phyloP scores from a whole-genome alignment of 1,284 basidiomycete genomes.

The Marasmius tenuissimus region DNA sequence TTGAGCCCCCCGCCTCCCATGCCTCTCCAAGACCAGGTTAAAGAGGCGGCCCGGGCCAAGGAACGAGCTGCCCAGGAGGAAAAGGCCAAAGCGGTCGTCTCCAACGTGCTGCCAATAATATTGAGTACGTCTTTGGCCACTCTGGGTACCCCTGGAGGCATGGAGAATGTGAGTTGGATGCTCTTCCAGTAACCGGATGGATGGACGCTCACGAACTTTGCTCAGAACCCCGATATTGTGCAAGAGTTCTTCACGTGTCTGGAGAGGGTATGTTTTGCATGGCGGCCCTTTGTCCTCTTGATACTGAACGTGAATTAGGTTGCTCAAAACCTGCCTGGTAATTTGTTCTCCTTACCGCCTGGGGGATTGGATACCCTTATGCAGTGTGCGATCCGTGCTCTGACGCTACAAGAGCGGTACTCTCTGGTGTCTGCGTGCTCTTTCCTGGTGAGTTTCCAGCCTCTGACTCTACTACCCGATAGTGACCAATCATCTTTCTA shows the following conservation, averaged over 20 bases:
- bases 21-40: conserved; percentile 35
- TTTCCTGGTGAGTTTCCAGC: conserved; percentile 63
- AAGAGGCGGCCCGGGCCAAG: conserved; percentile 33
- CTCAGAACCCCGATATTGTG: conserved; percentile 85
- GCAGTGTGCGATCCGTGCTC: conserved; percentile 67
- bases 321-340: conserved; percentile 69
- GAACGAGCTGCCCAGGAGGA: conserved; percentile 29
- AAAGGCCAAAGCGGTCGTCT: conserved; percentile 47
- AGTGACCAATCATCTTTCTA: conserved; percentile 22
- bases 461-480: conserved; percentile 5
- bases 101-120: conserved; percentile 56
- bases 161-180: conserved; percentile 63
- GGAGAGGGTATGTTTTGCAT: conserved; percentile 51
- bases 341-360: conserved; percentile 68
- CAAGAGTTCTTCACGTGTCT: conserved; percentile 85
- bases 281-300: not conserved
- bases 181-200: not conserved
- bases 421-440: conserved; percentile 80
- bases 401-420: conserved; percentile 84
- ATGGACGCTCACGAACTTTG: not conserved
- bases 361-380: conserved; percentile 72
- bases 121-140: conserved; percentile 59
- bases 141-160: conserved; percentile 41
- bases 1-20: conserved; percentile 70
- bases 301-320: conserved; percentile 41